Evolutionary conservation across 2,329 filamentous ascomycete species (phyloP), one percentile per base, ranked within the genome.

Genomic region (Myriosclerotinia curreyana): DNA sequence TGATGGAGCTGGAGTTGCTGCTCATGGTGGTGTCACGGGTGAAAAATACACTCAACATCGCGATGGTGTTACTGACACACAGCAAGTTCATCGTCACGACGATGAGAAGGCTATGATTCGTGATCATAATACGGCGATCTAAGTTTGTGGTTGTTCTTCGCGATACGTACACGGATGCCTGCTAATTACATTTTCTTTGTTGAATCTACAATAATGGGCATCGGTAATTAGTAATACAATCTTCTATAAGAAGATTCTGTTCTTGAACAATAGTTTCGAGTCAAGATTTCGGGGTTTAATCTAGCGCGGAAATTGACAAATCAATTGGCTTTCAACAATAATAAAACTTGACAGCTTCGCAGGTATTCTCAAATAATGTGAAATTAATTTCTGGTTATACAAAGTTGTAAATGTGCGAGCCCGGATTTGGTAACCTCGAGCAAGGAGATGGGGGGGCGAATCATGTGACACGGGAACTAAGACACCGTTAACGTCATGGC

Each of bases 401-500:
- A 58, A 20, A 36, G n/a, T 58, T n/a, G 5, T 48, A 25, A 7
- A 58, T 25, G 7, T 3, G 53, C 25, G 28, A 42, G 22, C 1
- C 1, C 20, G 17, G 17, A 28, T 44, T 31, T 14, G 9, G 2
- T 20, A 17, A 5, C 22, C 14, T 25, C 9, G 5, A 34, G 20
- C 20, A 9, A 12, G 9, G 38, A 17, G 1, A 1, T 5, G 7
- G 20, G 14, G 7, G 20, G 14, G 17, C 6, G 15, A 1, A 7
- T 59, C 55, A 59, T 46, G 55, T 59, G 42, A 59, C 15, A 14
- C 9, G 2, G 15, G 42, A 20, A n/a, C 55, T 59, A 59, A 58
- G 15, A 48, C 22, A 22, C 48, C 15, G n/a, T 58, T 42, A 48
- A 59, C 55, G 55, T 59, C 55, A 59, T 59, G 55, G 44, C n/a